Conservation (phyloP, 2,329 filamentous ascomycete genomes). For the Didymella exigua region DNA sequence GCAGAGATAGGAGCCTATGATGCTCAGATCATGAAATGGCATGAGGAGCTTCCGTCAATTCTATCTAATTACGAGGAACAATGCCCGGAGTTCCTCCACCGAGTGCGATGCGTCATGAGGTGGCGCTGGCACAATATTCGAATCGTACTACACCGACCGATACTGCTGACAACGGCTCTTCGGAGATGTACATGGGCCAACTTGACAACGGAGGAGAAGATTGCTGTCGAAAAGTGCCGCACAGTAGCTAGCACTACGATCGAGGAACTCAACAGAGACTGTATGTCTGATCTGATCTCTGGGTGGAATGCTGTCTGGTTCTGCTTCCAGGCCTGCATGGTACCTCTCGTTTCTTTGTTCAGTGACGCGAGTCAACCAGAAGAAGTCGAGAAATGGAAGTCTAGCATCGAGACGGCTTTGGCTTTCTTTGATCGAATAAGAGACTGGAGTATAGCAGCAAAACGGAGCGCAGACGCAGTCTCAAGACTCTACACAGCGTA, state of each 20-base stretch:
- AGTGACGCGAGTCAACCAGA: slow-evolving; percentile 61
- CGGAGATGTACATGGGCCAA: slow-evolving; percentile 58
- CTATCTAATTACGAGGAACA: slow-evolving; percentile 59
- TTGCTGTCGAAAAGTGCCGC: slow-evolving; percentile 71
- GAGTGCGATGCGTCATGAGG: slow-evolving; percentile 76
- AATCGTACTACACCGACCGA: slow-evolving; percentile 75
- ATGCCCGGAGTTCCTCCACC: slow-evolving; percentile 72
- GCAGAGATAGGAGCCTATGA: slow-evolving; percentile 72
- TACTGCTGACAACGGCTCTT: slow-evolving; percentile 68
- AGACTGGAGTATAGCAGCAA: slow-evolving; percentile 53
- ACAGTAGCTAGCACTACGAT: slow-evolving; percentile 73
- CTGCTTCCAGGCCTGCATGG: slow-evolving; percentile 79
- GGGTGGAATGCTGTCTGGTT: slow-evolving; percentile 86
- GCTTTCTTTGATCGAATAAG: slow-evolving; percentile 52
- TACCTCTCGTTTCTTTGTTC: slow-evolving; percentile 76
- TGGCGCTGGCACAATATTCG: slow-evolving; percentile 82
- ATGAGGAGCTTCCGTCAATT: slow-evolving; percentile 67
- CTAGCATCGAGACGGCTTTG: slow-evolving; percentile 50
- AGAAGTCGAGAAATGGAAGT: slow-evolving; percentile 50
- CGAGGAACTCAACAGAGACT: slow-evolving; percentile 72
- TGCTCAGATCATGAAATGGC: slow-evolving; percentile 72
- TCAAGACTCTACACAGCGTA: slow-evolving; percentile 50
- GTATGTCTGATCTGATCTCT: slow-evolving; percentile 74
- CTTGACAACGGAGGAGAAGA: slow-evolving; percentile 67
- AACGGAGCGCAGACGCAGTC: slow-evolving; percentile 51